A percentile compares a stretch with the other conserved stretches of the same genome.
Evolutionary conservation across 108 stramenopile species (phyloP).

Genomic region (Asterionellopsis glacialis): DNA sequence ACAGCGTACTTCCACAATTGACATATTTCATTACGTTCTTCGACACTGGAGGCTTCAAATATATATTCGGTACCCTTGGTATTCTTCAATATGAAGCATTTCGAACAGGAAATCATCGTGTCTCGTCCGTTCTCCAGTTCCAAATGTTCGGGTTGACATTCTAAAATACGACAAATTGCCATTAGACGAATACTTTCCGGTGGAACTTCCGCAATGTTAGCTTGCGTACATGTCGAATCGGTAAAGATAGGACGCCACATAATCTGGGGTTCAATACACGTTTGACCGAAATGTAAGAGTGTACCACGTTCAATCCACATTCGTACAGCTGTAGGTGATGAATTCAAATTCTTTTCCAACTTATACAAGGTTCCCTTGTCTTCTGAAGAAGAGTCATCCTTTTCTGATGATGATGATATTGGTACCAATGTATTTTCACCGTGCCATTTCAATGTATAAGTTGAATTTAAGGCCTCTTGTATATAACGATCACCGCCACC

Average conservation of each 20-base stretch:
- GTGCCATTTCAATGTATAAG: background rate
- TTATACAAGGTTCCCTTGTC: too few relatives aligned
- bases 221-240: slow-evolving; percentile 1
- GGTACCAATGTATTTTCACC: background rate
- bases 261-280: slow-evolving; percentile 19
- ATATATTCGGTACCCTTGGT: background rate
- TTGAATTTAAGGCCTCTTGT: background rate
- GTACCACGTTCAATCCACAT: slow-evolving; percentile 3
- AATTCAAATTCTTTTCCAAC: too few relatives aligned
- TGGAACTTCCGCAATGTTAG: slow-evolving; percentile 6
- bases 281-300: background rate
- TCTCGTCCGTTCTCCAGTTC: too few relatives aligned
- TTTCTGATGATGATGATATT: too few relatives aligned
- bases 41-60: background rate
- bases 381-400: too few relatives aligned
- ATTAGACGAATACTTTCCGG: slow-evolving; percentile 6
- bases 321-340: background rate
- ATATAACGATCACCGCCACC: too few relatives aligned
- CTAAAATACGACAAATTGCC: background rate
- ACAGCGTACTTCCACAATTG: slow-evolving; percentile 40
- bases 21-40: slow-evolving; percentile 22
- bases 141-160: background rate
- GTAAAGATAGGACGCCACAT: slow-evolving; percentile 31
- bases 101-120: background rate
- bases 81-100: background rate